These are phyloP conservation scores for Phytophthora pisi DNA, from an alignment of 352 stramenopile genomes.

Conservation along the genomic window DNA sequence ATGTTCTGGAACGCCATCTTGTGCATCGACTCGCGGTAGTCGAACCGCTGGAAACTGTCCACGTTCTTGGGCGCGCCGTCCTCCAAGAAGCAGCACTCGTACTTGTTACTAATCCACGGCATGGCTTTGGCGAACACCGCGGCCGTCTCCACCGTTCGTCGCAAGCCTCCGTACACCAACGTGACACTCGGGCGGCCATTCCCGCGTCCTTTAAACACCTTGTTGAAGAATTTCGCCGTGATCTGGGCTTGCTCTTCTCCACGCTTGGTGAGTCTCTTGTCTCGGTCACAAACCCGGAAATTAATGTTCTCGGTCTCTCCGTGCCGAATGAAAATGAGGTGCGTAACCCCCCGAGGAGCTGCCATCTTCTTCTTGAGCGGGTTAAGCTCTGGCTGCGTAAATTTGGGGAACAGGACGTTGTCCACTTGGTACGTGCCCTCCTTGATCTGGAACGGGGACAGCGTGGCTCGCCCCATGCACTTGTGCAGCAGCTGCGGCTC, in stretches of 20 bases:
- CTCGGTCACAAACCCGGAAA: constrained; percentile 71
- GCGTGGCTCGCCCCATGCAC: constrained; percentile 46
- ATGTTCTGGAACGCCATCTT: constrained; percentile 77
- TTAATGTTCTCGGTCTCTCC: constrained; percentile 87
- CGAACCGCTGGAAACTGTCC: constrained; percentile 53
- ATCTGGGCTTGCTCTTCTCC: constrained; percentile 63
- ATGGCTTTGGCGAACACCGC: constrained; percentile 60
- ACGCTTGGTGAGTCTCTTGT: constrained; percentile 72
- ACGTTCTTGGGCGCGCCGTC: constrained; percentile 72
- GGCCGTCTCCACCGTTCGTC: constrained; percentile 73
- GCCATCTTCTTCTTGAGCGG: constrained; percentile 23
- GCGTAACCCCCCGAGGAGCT: constrained; percentile 44
- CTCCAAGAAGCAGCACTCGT: constrained; percentile 75
- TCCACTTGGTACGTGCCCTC: constrained; percentile 56
- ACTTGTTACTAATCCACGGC: constrained; percentile 67
- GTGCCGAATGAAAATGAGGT: constrained; percentile 77
- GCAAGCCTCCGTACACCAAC: constrained; percentile 71
- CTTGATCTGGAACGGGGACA: constrained; percentile 59
- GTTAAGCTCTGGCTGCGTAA: constrained; percentile 26
- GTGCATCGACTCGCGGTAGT: constrained; percentile 81
- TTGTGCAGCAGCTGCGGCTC: constrained; percentile 55
- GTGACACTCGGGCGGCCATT: constrained; percentile 40
- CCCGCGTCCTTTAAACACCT: constrained; percentile 55
- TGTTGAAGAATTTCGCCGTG: constrained; percentile 54
- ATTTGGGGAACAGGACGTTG: constrained; percentile 67